Conservation (phyloP, 345 rosid genomes). For the Murraya paniculata region DNA sequence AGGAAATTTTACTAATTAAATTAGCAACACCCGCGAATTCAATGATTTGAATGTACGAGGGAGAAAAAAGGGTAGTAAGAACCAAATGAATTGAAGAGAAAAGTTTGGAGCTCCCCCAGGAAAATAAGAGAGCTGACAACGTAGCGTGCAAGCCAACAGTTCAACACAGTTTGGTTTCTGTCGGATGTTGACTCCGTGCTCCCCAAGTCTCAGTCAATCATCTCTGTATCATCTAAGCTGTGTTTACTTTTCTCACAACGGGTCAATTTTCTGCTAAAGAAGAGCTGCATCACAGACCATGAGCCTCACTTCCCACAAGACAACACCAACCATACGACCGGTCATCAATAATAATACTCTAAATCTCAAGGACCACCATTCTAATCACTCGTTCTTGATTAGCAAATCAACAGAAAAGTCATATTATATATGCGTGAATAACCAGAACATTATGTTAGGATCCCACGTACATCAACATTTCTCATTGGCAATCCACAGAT, state of each 20-base stretch:
- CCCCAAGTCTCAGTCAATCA: neutral
- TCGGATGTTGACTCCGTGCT: slow-evolving; percentile 9
- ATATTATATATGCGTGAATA: too few species aligned
- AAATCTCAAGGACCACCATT: neutral
- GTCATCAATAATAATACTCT: too few species aligned
- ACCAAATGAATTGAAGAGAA: too few species aligned
- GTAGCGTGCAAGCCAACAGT: neutral
- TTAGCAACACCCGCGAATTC: too few species aligned
- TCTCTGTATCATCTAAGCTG: neutral
- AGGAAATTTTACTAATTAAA: too few species aligned
- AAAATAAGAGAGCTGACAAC: neutral
- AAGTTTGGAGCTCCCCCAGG: too few species aligned
- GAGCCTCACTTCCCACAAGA: neutral
- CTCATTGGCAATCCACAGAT: too few species aligned
- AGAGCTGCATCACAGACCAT: neutral
- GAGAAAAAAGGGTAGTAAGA: too few species aligned
- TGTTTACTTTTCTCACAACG: neutral
- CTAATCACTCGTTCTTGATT: neutral
- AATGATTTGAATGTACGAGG: too few species aligned
- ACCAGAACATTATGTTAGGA: too few species aligned
- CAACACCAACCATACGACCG: neutral
- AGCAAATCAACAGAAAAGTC: neutral
- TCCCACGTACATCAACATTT: too few species aligned
- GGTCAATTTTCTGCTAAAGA: neutral
- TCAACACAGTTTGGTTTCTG: neutral